A percentile compares a stretch with the other conserved stretches of the same genome.
These are phyloP conservation scores for Acrocalymma vagum DNA, from an alignment of 2,329 filamentous ascomycete species.

Conservation along the genomic window DNA sequence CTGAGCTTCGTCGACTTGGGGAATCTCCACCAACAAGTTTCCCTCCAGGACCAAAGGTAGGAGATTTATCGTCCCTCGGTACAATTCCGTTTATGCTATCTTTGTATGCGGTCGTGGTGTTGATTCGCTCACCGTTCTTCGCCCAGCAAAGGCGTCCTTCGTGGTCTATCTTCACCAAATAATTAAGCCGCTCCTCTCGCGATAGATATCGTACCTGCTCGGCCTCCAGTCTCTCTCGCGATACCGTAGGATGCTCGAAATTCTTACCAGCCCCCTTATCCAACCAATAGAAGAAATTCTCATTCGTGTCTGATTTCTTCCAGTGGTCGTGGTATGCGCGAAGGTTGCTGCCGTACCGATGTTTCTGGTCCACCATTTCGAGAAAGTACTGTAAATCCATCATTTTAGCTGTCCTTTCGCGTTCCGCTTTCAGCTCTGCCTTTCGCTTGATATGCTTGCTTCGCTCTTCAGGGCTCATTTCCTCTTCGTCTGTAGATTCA, in stretches of 20 bases:
- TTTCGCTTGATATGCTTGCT: slow-evolving; percentile 45
- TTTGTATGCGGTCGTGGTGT: slow-evolving; percentile 77
- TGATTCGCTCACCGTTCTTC: slow-evolving; percentile 80
- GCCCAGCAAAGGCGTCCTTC: slow-evolving; percentile 85
- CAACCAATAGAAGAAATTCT: slow-evolving; percentile 96
- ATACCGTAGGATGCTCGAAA: slow-evolving; percentile 75
- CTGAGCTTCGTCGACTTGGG: slow-evolving; percentile 23
- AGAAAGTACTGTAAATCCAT: slow-evolving; percentile 89
- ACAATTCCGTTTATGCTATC: slow-evolving; percentile 77
- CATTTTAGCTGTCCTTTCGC: slow-evolving; percentile 73
- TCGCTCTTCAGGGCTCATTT: slow-evolving; percentile 42
- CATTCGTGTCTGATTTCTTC: slow-evolving; percentile 77
- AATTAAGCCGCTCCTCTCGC: slow-evolving; percentile 81
- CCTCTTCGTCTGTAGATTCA: slow-evolving; percentile 56
- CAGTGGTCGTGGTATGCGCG: slow-evolving; percentile 84
- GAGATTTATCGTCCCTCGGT: slow-evolving; percentile 50
- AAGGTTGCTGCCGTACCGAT: slow-evolving; percentile 86
- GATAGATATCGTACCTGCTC: slow-evolving; percentile 87
- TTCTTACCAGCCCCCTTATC: slow-evolving; percentile 79
- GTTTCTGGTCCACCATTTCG: slow-evolving; percentile 86
- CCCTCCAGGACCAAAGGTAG: slow-evolving; percentile 47
- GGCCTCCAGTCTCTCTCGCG: slow-evolving; percentile 76
- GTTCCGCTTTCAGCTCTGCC: slow-evolving; percentile 62
- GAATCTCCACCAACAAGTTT: slow-evolving; percentile 26
- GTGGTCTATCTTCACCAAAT: slow-evolving; percentile 78